A percentile compares a stretch with the other conserved stretches of the same genome.
Evolutionary conservation across 2,329 filamentous ascomycete genomes (phyloP).

Genomic region (Cephalotrichum gorgonifer): DNA sequence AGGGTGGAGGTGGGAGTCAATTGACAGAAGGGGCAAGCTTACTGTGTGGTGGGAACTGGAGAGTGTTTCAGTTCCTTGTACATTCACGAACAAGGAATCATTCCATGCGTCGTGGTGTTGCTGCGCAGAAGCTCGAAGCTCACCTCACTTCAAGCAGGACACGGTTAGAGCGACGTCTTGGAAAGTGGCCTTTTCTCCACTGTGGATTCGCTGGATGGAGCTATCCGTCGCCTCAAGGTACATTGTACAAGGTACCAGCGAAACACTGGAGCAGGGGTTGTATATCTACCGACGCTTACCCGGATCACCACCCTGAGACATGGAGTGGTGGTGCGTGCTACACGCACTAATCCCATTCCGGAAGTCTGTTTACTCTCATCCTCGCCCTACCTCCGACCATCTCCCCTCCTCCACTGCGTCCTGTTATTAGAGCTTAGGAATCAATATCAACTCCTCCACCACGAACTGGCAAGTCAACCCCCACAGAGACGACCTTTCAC

Average conservation of each 20-base stretch:
- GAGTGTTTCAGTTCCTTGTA: neutral
- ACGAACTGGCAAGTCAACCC: neutral
- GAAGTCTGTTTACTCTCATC: constrained; percentile 7
- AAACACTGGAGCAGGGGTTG: neutral
- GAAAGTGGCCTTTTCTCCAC: constrained; percentile 4
- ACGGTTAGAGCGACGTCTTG: neutral
- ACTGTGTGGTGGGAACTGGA: neutral
- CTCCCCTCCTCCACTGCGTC: neutral
- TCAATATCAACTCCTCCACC: constrained; percentile 7
- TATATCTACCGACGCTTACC: constrained; percentile 1
- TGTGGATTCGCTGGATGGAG: neutral
- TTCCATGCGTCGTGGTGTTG: neutral
- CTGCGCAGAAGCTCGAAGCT: neutral
- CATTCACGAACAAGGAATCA: neutral
- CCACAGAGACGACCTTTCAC: neutral
- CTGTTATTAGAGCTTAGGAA: neutral
- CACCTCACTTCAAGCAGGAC: neutral
- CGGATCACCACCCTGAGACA: neutral
- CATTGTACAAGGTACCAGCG: neutral
- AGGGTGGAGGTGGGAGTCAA: neutral
- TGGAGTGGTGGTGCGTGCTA: neutral
- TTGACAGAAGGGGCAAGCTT: neutral
- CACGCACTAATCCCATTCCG: constrained; percentile 1
- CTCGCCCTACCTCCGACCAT: too few relatives aligned
- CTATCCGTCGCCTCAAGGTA: neutral